Evolutionary conservation across 176 grass and related monocot genomes (phyloP), one percentile per base, ranked within the genome.

Genomic region (Sorghum bicolor): DNA sequence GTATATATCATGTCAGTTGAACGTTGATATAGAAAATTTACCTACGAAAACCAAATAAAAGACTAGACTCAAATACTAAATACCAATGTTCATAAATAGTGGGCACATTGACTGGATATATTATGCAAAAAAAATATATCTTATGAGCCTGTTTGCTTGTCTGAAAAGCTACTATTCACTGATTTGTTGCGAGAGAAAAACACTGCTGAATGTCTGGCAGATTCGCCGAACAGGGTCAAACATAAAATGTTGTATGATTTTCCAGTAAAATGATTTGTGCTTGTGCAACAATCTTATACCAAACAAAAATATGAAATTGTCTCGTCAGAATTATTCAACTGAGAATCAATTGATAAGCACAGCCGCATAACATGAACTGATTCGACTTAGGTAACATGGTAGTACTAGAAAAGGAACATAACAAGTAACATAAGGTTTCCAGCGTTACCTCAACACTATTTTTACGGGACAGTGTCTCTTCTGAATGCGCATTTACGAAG

Each of bases 371-470:
- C 8, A 61, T 14, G 10, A 62, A 71, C 4, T 4, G 31, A 44
- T 47, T 67, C 62, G 55, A 30, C 16, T 76, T 11, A 10, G 75
- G 25, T 12, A 69, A 84, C 43, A 53, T 28, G 31, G 39, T 10
- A 4, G 5, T 37, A 41, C 2, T 11, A 41, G 44, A 14, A n/a
- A 26, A 38, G 67, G 16, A 53, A 10, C 11, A 64, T 38, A 57
- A 38, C 14, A 41, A 1, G 2, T 1, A 47, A 47, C 44, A 12
- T 10, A 20, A 69, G 24, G 78, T 70, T 76, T 37, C 22, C 20
- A 52, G 72, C 15, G 5, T 52, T 87, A 97, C 94, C 94, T 94
- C 89, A 39, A 74, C 64, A 57, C 45, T 72, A 8, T 66, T 78
- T 84, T 90, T 90, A 28, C 90, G 87, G 45, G 76, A 86, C 31